Conservation (phyloP, 106 monocot species). For the Dendrobium chrysotoxum region DNA sequence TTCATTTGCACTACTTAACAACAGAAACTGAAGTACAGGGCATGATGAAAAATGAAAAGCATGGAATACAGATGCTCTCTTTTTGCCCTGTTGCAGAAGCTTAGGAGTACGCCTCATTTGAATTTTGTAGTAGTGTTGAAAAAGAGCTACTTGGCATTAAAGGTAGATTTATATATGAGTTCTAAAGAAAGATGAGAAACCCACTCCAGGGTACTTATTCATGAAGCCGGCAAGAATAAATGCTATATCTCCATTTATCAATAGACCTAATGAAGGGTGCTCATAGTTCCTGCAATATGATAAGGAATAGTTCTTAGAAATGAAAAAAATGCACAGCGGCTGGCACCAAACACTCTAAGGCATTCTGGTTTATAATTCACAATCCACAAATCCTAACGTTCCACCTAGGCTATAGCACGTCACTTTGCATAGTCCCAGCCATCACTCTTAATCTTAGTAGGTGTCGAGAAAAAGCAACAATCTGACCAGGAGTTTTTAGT, state of each 20-base stretch:
- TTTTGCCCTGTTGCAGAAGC: neutral
- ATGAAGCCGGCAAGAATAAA: neutral
- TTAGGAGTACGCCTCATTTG: neutral
- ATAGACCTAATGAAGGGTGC: neutral
- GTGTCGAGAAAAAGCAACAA: conserved; percentile 59
- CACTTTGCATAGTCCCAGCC: conserved; percentile 22
- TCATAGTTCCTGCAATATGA: conserved; percentile 9
- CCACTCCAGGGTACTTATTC: neutral
- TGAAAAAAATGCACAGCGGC: neutral
- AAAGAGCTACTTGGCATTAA: conserved; percentile 13
- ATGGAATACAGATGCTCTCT: too few relatives aligned
- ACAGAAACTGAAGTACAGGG: neutral
- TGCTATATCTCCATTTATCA: neutral
- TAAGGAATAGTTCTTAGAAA: conserved; percentile 1
- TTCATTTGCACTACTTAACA: neutral
- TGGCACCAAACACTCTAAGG: neutral
- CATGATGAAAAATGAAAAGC: neutral
- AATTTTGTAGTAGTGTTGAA: neutral
- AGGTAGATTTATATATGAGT: neutral
- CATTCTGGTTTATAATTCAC: neutral
- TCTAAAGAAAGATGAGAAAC: neutral
- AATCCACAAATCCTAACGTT: neutral
- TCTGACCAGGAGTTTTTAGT: conserved; percentile 45
- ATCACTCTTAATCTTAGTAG: conserved; percentile 48
- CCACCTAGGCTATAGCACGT: conserved; percentile 3